Evolutionary conservation across 768 basidiomycete species (phyloP), one percentile per base, ranked within the genome.

Genomic region (Pulveroboletus sp.): DNA sequence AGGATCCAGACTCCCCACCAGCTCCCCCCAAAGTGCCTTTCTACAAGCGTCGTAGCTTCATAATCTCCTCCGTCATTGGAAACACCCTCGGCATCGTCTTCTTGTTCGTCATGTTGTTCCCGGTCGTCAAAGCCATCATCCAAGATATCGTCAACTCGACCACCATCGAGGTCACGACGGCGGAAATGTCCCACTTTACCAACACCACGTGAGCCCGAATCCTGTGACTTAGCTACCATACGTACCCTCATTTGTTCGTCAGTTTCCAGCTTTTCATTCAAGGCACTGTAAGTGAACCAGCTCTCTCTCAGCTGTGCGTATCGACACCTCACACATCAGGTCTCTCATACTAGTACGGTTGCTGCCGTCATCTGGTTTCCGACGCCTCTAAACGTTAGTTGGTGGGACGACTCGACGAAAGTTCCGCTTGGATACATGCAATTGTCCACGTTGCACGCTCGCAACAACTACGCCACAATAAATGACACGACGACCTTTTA

Each of bases 21-120:
- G 30, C 39, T 16, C 39, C 55, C 10, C 53, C 43, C 5, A 57
- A 53, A 45, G 60, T 60, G 29, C 81, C 80, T 14, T 74, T 85
- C 47, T 85, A 82, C 70, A 84, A 79, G 63, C 76, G 71, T 52
- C 75, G 77, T 32, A 78, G 76, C 73, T 85, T 86, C 71, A 82
- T 86, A 49, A 76, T 85, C 52, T 72, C 76, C 29, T 72, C 73
- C 46, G 60, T 80, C 50, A 72, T 85, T 22, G 57, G 73, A 4
- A 65, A 74, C 16, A 73, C 77, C 5, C 57, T 86, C 13, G 79
- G 71, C 30, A 83, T 88, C 44, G 81, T 74, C 14, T 61, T 86
- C 20, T 63, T 87, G 17, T 88, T 87, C 66, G 77, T 87, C 51
- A 40, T 86, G 11, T 64, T 88, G 20, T 87, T 80, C 64, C 85